These are phyloP conservation scores for Xylaria cubensis DNA, from an alignment of 495 filamentous ascomycete species.

Conservation along the genomic window DNA sequence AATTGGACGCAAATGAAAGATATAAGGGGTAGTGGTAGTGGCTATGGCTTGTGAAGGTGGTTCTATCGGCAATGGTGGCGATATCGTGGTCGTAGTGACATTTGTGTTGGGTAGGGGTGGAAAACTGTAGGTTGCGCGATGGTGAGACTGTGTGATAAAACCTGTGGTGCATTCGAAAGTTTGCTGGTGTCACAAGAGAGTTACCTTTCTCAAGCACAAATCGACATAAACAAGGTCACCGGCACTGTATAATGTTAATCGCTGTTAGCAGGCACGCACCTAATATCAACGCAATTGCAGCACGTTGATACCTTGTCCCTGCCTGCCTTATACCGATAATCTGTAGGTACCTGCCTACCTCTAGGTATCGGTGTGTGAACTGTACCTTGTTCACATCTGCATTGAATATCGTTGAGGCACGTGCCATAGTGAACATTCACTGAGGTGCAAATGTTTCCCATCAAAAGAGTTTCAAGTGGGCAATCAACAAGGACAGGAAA, in stretches of 20 bases:
- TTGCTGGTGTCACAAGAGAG: neutral
- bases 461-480: neutral
- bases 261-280: neutral
- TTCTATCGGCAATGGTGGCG: neutral
- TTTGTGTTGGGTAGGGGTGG: neutral
- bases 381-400: neutral
- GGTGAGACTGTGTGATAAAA: neutral
- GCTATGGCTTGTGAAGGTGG: neutral
- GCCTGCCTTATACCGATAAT: neutral
- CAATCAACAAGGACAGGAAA: neutral
- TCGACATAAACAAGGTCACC: neutral
- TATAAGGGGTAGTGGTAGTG: neutral
- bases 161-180: neutral
- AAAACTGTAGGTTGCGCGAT: neutral
- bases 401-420: neutral
- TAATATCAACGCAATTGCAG: neutral
- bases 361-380: neutral
- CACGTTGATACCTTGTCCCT: no score
- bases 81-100: neutral
- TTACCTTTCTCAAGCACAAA: neutral
- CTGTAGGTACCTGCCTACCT: neutral
- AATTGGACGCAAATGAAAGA: neutral
- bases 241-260: neutral
- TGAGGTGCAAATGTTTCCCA: neutral
- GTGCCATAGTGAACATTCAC: neutral